Percentiles rank a stretch among this genome's conserved stretches.
Conservation (phyloP, 176 grass and related monocot genomes). For the Oryza glumipatula region DNA sequence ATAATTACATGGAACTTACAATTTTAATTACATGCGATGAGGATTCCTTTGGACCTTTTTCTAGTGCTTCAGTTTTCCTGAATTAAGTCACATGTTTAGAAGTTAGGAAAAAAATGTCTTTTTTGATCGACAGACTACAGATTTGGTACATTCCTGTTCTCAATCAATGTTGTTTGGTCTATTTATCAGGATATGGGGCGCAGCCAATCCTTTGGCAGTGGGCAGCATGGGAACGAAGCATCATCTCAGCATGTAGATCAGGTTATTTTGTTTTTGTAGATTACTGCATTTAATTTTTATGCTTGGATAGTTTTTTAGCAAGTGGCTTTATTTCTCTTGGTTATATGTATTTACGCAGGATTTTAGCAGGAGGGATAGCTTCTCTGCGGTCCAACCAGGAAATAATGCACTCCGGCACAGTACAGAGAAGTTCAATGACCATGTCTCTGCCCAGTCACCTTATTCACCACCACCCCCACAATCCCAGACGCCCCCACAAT, state of each 20-base stretch:
- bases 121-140: neutral
- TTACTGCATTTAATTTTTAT: neutral
- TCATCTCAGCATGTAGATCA: constrained; percentile 53
- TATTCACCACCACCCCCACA: constrained; percentile 43
- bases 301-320: neutral
- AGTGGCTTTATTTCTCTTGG: constrained; percentile 14
- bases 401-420: constrained; percentile 30
- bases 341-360: constrained; percentile 49
- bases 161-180: neutral
- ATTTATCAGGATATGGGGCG: constrained; percentile 59
- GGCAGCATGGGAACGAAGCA: constrained; percentile 49
- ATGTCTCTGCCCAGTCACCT: constrained; percentile 51
- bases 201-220: constrained; percentile 55
- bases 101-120: neutral
- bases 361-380: constrained; percentile 64
- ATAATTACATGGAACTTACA: neutral
- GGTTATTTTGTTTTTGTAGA: constrained; percentile 48
- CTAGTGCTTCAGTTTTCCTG: neutral
- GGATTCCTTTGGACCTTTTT: constrained; percentile 3
- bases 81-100: neutral
- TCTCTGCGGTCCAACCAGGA: constrained; percentile 53
- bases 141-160: constrained; percentile 3
- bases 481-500: constrained; percentile 34
- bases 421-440: constrained; percentile 45
- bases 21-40: neutral